phyloP scores from a whole-genome alignment of 2,329 filamentous ascomycete genomes.

The Cryphonectria naterciae region DNA sequence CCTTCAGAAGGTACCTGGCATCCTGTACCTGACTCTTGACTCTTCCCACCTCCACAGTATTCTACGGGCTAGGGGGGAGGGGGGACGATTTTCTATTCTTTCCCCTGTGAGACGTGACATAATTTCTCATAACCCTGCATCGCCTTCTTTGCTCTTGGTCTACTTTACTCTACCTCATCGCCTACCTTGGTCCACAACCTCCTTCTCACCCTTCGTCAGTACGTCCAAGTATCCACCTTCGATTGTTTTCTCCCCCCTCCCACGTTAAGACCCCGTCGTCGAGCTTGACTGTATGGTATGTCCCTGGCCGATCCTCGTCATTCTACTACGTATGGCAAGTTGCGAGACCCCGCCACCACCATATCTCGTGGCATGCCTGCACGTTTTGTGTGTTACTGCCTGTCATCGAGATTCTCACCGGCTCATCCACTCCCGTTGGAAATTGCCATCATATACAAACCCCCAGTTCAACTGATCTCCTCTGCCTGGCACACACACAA shows the following conservation, averaged over 20 bases:
- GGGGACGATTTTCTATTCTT: slow-evolving; percentile 16
- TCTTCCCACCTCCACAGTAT: slow-evolving; percentile 10
- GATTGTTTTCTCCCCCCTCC: neutral
- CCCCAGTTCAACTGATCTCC: slow-evolving; percentile 19
- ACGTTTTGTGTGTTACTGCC: slow-evolving; percentile 27
- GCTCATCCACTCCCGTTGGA: slow-evolving; percentile 23
- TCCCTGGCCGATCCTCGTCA: slow-evolving; percentile 7
- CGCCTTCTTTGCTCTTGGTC: slow-evolving; percentile 21
- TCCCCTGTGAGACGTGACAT: slow-evolving; percentile 22
- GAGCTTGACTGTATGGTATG: slow-evolving; percentile 3
- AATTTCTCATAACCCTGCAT: slow-evolving; percentile 18
- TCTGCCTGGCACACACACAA: slow-evolving; percentile 19
- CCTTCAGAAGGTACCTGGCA: slow-evolving; percentile 17
- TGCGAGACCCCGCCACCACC: slow-evolving; percentile 10
- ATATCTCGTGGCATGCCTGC: slow-evolving; percentile 21
- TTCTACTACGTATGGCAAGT: neutral
- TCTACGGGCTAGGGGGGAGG: slow-evolving; percentile 8
- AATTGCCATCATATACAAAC: slow-evolving; percentile 23
- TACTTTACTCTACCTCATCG: slow-evolving; percentile 9
- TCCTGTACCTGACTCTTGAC: slow-evolving; percentile 28
- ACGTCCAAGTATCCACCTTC: slow-evolving; percentile 7
- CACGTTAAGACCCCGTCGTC: neutral
- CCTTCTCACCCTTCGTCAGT: slow-evolving; percentile 15
- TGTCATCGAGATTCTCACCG: slow-evolving; percentile 28
- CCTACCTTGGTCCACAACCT: slow-evolving; percentile 10